Evolutionary conservation across 495 filamentous ascomycete species (phyloP), one percentile per base, ranked within the genome.

Genomic region (Sordaria brevicollis): DNA sequence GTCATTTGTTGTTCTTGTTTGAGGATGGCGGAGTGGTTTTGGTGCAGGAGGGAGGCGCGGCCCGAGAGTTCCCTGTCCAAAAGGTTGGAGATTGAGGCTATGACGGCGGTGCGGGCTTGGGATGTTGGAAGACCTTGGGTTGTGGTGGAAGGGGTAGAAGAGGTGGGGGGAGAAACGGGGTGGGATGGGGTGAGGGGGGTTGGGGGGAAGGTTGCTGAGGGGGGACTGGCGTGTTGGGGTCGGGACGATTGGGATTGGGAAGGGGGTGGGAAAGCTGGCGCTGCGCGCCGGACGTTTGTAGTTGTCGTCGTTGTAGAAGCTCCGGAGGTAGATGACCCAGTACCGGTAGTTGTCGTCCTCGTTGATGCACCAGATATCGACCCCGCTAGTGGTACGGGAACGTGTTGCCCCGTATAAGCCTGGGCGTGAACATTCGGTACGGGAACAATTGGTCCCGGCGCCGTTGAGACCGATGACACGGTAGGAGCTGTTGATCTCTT

Each of bases 41-140:
- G 75, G 79, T 95, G 91, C 35, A 99, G 86, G 37, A 85, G 88
- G n/a, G 83, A 79, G 7, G 92, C 93, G 74, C 94, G 92, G 36
- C 87, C 84, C 65, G 87, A 85, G 29, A 97, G 86, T 66, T 91
- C 86, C 29, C 84, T 77, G 81, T 93, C 90, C 65, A 93, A 80
- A 72, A 94, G 88, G 78, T 91, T 89, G 75, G 84, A 83, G 65
- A 95, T 89, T 7, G 91, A 90, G n/a, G 91, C 91, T 21, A 89
- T 86, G 76, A 97, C 88, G 15, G 92, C 91, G 65, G 86, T 81
- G 75, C 89, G 87, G 66, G 93, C 92, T 85, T 94, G 89, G 67
- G 83, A 76, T 0, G 25, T 57, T 2, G 49, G 43, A 2, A 54
- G 19, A 85, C 75, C 71, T 81, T 77, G 11, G 77, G 69, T 81